phyloP scores from a whole-genome alignment of 306 rosid species.

The Potentilla sterilis region DNA sequence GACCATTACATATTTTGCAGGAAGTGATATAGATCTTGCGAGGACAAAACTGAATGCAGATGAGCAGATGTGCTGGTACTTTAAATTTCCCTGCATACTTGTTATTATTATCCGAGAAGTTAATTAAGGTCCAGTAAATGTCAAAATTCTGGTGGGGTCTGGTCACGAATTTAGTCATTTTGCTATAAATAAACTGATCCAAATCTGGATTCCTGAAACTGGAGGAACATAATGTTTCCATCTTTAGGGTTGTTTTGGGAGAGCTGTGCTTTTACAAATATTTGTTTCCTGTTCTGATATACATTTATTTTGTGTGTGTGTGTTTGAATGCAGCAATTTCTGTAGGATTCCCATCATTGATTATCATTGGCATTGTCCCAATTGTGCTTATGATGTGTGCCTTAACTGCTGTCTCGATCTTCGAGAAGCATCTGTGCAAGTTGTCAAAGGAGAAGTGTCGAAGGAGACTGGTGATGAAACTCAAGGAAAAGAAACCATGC shows the following conservation, averaged over 20 bases:
- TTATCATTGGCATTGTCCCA: constrained; percentile 88
- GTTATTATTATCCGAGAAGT: background rate
- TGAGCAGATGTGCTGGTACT: constrained; percentile 99
- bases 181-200: background rate
- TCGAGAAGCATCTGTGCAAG: constrained; percentile 51
- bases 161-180: background rate
- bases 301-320: constrained; percentile 29
- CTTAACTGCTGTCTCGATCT: constrained; percentile 85
- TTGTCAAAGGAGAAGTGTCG: constrained; percentile 19
- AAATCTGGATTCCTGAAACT: constrained; percentile 5
- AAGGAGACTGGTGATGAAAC: constrained; percentile 16
- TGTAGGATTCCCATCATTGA: constrained; percentile 94
- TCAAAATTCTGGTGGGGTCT: constrained; percentile 4
- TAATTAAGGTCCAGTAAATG: background rate
- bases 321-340: constrained; percentile 68
- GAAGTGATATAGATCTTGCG: constrained; percentile 69
- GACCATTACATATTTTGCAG: constrained; percentile 46
- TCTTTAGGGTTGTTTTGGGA: constrained; percentile 8
- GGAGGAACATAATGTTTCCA: constrained; percentile 7
- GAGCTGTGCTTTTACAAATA: background rate
- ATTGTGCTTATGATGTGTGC: constrained; percentile 81
- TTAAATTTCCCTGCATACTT: background rate
- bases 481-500: constrained; percentile 35
- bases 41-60: constrained; percentile 90
- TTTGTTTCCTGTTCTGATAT: constrained; percentile 5